These are phyloP conservation scores for Phytophthora syringae DNA, from an alignment of 352 stramenopile species.

Conservation along the genomic window DNA sequence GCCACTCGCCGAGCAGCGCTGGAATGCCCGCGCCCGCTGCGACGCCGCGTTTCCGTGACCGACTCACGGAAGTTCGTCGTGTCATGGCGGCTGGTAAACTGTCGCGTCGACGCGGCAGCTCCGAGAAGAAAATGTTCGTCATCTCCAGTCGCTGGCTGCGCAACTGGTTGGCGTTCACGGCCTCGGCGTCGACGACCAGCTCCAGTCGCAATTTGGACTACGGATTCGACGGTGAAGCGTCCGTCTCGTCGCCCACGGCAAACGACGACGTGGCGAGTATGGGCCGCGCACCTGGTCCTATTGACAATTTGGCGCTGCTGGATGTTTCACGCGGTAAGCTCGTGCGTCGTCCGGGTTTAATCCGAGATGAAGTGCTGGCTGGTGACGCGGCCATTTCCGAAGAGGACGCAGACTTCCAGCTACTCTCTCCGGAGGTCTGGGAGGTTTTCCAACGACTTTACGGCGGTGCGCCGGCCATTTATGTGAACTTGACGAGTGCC, in stretches of 20 bases:
- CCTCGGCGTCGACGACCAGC: slow-evolving; percentile 34
- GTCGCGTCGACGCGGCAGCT: slow-evolving; percentile 52
- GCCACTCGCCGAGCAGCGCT: slow-evolving; percentile 22
- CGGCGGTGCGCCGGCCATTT: slow-evolving; percentile 60
- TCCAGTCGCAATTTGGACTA: slow-evolving; percentile 30
- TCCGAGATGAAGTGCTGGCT: slow-evolving; percentile 35
- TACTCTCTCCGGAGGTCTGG: slow-evolving; percentile 72
- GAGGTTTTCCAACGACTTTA: slow-evolving; percentile 77
- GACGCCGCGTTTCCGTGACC: slow-evolving; percentile 63
- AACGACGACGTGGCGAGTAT: slow-evolving; percentile 24
- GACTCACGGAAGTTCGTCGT: slow-evolving; percentile 67
- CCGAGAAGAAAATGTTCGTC: slow-evolving; percentile 62
- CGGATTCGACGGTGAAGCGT: slow-evolving; percentile 28
- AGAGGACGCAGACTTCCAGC: slow-evolving; percentile 58
- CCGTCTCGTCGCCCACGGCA: slow-evolving; percentile 13
- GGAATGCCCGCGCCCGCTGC: slow-evolving; percentile 19
- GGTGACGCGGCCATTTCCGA: slow-evolving; percentile 30
- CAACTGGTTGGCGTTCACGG: slow-evolving; percentile 70
- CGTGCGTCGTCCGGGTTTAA: slow-evolving; percentile 48
- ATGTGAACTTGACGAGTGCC: slow-evolving; percentile 41
- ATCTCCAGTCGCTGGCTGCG: slow-evolving; percentile 68
- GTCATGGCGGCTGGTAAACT: slow-evolving; percentile 73
- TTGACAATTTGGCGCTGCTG: slow-evolving; percentile 70
- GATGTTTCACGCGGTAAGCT: slow-evolving; percentile 60
- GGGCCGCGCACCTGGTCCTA: slow-evolving; percentile 42